Conservation (phyloP, 441 rosid species). For the Gossypium gossypioides region DNA sequence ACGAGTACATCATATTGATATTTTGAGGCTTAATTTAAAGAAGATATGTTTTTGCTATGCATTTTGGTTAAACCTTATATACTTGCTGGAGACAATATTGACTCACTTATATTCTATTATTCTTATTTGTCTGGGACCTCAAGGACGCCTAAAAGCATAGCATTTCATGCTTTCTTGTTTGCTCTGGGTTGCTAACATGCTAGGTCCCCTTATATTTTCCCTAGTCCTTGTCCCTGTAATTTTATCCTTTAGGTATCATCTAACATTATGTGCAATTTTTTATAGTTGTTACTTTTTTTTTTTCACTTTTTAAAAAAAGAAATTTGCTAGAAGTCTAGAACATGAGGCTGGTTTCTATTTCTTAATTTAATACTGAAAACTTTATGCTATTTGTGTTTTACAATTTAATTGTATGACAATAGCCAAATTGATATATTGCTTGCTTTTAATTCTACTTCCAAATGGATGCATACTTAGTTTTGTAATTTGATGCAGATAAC, state of each 20-base stretch:
- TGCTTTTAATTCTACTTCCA: constrained; percentile 5
- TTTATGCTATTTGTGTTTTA: neutral
- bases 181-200: neutral
- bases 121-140: neutral
- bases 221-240: neutral
- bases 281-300: neutral
- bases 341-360: neutral
- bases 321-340: neutral
- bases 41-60: neutral
- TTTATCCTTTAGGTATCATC: neutral
- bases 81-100: neutral
- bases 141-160: neutral
- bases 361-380: neutral
- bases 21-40: neutral
- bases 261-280: neutral
- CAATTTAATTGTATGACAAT: neutral
- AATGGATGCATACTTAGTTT: constrained; percentile 20
- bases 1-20: neutral
- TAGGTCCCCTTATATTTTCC: neutral
- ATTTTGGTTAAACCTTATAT: neutral
- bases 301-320: neutral
- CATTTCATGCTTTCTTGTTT: neutral
- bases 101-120: neutral
- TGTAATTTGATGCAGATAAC: constrained; percentile 52
- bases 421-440: neutral